Conservation (phyloP, 2,329 filamentous ascomycete genomes). For the Cercospora beticola region DNA sequence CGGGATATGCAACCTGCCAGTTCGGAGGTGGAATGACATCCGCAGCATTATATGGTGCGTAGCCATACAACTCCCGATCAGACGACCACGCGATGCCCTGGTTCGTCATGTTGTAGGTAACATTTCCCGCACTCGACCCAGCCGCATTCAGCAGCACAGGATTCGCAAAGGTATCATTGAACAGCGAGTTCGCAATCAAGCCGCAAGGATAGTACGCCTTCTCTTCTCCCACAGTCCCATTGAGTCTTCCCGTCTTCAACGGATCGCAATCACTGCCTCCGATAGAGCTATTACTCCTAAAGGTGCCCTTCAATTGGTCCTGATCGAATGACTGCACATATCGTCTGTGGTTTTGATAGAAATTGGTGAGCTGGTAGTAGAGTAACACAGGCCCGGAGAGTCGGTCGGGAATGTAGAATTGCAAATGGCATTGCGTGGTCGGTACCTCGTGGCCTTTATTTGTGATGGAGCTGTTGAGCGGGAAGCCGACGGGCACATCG, state of each 20-base stretch:
- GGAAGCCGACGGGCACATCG: slow-evolving; percentile 25
- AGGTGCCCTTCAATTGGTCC: slow-evolving; percentile 75
- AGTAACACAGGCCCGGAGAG: slow-evolving; percentile 81
- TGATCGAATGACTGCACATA: slow-evolving; percentile 89
- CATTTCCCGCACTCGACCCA: slow-evolving; percentile 38
- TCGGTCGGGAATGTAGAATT: slow-evolving; percentile 75
- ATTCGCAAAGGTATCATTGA: slow-evolving; percentile 83
- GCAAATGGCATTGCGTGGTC: slow-evolving; percentile 65
- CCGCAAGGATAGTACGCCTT: slow-evolving; percentile 92
- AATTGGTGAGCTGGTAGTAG: slow-evolving; percentile 95
- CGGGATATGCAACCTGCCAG: slow-evolving; percentile 70
- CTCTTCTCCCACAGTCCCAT: slow-evolving; percentile 38
- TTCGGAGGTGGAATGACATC: slow-evolving; percentile 81
- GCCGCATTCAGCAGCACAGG: slow-evolving; percentile 61
- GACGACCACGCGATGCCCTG: slow-evolving; percentile 82
- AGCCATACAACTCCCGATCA: slow-evolving; percentile 73
- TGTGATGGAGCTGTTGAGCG: slow-evolving; percentile 4
- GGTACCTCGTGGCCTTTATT: slow-evolving; percentile 24
- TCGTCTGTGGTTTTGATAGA: slow-evolving; percentile 97
- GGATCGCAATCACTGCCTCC: slow-evolving; percentile 72
- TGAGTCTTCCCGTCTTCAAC: slow-evolving; percentile 45
- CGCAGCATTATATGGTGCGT: slow-evolving; percentile 63
- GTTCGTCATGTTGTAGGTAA: slow-evolving; percentile 73
- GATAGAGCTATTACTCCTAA: slow-evolving; percentile 61
- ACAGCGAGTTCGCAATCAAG: slow-evolving; percentile 91